Evolutionary conservation across 495 filamentous ascomycete genomes (phyloP), one percentile per base, ranked within the genome.

Genomic region (Podospora pseudocomata): DNA sequence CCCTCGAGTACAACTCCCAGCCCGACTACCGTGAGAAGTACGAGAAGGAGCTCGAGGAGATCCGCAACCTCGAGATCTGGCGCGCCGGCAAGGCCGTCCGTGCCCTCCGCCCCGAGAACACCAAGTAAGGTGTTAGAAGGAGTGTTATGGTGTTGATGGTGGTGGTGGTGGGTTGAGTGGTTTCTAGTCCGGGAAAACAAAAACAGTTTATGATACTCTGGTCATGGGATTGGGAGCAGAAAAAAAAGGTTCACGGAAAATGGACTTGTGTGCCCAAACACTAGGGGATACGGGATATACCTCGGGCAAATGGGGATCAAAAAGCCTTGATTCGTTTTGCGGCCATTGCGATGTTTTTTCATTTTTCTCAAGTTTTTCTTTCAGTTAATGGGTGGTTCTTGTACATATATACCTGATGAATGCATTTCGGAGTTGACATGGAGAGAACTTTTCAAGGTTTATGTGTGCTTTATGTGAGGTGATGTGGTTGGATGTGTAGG

Each of bases 61-160:
- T 99, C 83, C 88, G 92, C 73, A 87, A 92, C 74, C 83, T 98
- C 79, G 95, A 99, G 87, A 98, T 99, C 87, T 99, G 95, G 95
- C 88, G 91, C 73, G 95, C 96, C 67, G 95, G 95, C 78, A 98
- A 97, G 90, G 91, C 96, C 72, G 95, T 99, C 69, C 89, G 55
- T 58, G 55, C 55, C 23, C 55, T 58, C 18, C 55, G 55, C n/a
- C 55, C 55, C 19, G 55, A 58, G 55, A 58, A 58, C 55, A 58
- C n/a, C 55, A 20, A 58, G 23, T 19, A 19, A 58, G 55, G n/a
- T 58, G n/a, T 26, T 19, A 5, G 7, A 58, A 58, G n/a, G 55
- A 61, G 28, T 57, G 67, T n/a, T 67, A 66, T 59, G 30, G 30
- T 5, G 30, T 9, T 34, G 65, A 62, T 27, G 63, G 26, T 66